phyloP scores from a whole-genome alignment of 805 yeast genomes.

The Saturnispora galanensis region DNA sequence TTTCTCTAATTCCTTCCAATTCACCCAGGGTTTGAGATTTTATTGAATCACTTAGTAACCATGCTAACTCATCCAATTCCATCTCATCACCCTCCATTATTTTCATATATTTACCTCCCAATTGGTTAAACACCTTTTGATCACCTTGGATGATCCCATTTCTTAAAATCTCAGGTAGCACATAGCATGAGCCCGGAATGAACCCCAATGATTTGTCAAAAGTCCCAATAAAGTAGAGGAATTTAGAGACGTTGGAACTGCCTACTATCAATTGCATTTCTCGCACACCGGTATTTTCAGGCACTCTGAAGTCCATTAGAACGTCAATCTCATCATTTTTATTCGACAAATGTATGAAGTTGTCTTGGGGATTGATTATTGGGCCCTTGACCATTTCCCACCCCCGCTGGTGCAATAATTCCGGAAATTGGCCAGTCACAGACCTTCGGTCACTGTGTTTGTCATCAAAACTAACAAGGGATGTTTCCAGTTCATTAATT shows the following conservation, averaged over 20 bases:
- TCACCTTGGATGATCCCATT: background rate
- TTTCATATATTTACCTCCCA: conserved; percentile 1
- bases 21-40: background rate
- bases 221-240: conserved; percentile 8
- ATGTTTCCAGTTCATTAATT: background rate
- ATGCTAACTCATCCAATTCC: conserved; percentile 1
- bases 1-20: conserved; percentile 5
- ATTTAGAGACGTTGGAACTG: background rate
- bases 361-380: background rate
- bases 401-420: conserved; percentile 5
- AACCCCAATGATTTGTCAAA: conserved; percentile 7
- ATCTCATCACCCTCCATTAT: conserved; percentile 1
- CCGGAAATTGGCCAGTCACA: conserved; percentile 1
- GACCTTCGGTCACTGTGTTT: background rate
- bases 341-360: conserved; percentile 9
- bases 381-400: conserved; percentile 9
- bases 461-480: background rate
- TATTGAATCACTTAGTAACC: conserved; percentile 1
- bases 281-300: background rate
- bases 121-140: background rate
- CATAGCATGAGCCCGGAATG: background rate
- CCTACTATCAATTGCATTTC: conserved; percentile 10
- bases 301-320: conserved; percentile 7
- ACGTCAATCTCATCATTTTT: conserved; percentile 3
- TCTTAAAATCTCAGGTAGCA: background rate